phyloP scores from a whole-genome alignment of 768 basidiomycete genomes.

The Stropharia rugosoannulata region DNA sequence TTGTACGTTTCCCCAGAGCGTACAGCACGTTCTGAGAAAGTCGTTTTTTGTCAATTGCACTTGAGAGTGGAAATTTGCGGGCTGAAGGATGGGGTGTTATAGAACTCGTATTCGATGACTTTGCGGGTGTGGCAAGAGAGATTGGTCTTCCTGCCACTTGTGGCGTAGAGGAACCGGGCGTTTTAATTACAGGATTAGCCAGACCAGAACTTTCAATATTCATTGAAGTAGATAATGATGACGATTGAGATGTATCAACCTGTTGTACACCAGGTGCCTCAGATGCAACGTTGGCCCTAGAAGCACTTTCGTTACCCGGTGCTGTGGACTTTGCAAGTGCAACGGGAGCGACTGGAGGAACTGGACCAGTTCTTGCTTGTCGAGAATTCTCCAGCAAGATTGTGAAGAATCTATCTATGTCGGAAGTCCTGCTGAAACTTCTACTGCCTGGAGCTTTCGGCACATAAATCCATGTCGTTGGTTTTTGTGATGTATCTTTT shows the following conservation, averaged over 20 bases:
- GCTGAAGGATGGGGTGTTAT: not conserved
- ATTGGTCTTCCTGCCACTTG: not conserved
- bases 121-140: not conserved
- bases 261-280: not conserved
- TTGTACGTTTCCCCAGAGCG: conserved; percentile 42
- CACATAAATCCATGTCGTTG: conserved; percentile 3
- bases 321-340: too few relatives aligned
- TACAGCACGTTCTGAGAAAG: conserved; percentile 58
- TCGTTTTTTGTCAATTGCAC: conserved; percentile 45
- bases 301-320: not conserved
- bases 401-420: conserved; percentile 3
- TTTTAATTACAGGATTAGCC: too few relatives aligned
- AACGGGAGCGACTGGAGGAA: too few relatives aligned
- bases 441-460: not conserved
- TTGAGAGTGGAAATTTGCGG: conserved; percentile 27
- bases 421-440: not conserved
- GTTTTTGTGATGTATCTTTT: not conserved
- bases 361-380: not conserved
- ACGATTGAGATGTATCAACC: not conserved
- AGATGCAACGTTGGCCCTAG: not conserved
- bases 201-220: not conserved
- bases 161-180: not conserved
- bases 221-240: not conserved
- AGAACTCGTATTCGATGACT: not conserved
- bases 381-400: not conserved